Evolutionary conservation across 768 basidiomycete species (phyloP).

Genomic region (Boletus sp.): DNA sequence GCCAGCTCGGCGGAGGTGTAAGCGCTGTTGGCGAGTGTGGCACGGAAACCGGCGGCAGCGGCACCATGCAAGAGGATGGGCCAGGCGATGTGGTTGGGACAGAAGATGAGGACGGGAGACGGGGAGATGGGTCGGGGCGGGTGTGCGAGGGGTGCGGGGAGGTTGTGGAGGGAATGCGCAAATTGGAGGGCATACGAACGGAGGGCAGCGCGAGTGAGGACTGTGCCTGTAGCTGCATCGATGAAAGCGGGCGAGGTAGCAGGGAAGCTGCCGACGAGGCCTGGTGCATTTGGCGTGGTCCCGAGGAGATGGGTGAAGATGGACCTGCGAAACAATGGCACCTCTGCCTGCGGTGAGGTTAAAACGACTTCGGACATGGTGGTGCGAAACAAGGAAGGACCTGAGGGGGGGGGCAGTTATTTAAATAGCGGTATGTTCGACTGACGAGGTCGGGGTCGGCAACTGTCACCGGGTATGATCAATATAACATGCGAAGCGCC

Average conservation of each 20-base stretch:
- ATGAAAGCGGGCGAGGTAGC: slow-evolving; percentile 54
- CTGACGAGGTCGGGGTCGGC: too few relatives aligned
- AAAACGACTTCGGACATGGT: slow-evolving; percentile 21
- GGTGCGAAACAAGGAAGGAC: background rate
- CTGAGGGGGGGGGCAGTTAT: background rate
- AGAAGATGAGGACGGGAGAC: slow-evolving; percentile 57
- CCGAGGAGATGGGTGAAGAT: slow-evolving; percentile 33
- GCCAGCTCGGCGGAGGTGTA: slow-evolving; percentile 68
- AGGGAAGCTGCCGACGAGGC: slow-evolving; percentile 41
- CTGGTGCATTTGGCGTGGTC: slow-evolving; percentile 11
- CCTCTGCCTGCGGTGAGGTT: slow-evolving; percentile 18
- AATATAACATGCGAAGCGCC: too few relatives aligned
- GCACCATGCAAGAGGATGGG: slow-evolving; percentile 43
- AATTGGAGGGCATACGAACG: slow-evolving; percentile 53
- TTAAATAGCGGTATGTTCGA: too few relatives aligned
- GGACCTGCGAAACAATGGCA: slow-evolving; percentile 24
- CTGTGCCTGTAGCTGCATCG: slow-evolving; percentile 57
- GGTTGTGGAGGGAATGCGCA: slow-evolving; percentile 52
- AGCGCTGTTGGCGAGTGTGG: slow-evolving; percentile 69
- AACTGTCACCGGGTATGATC: too few relatives aligned
- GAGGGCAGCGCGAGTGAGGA: slow-evolving; percentile 54
- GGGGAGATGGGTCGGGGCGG: slow-evolving; percentile 41
- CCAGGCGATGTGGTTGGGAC: slow-evolving; percentile 62
- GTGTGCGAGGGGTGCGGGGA: slow-evolving; percentile 44
- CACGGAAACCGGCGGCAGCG: slow-evolving; percentile 63